Percentiles rank a stretch among this genome's conserved stretches.
Conservation (phyloP, 1,139 yeast species). For the Hemisphaericaspora xylanilytica region DNA sequence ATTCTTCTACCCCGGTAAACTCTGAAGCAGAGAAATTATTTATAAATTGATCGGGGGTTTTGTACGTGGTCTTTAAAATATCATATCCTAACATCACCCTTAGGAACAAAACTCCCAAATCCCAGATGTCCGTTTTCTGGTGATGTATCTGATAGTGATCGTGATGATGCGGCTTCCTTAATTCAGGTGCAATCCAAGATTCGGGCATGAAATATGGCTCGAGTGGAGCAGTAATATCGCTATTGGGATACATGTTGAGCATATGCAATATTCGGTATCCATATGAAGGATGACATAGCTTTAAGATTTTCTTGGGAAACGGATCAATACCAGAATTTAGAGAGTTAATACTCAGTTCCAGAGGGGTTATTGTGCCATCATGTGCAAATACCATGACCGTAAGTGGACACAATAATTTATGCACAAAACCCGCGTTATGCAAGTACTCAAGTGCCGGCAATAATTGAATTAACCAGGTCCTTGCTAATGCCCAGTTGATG, state of each 20-base stretch:
- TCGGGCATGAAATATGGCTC: slow-evolving; percentile 23
- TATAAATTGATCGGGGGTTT: slow-evolving; percentile 62
- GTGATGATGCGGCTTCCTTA: slow-evolving; percentile 34
- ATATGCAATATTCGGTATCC: slow-evolving; percentile 66
- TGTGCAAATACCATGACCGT: slow-evolving; percentile 43
- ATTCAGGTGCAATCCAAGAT: slow-evolving; percentile 80
- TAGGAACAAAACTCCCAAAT: slow-evolving; percentile 75
- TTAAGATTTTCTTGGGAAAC: slow-evolving; percentile 38
- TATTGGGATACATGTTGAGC: slow-evolving; percentile 51
- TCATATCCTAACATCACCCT: slow-evolving; percentile 64
- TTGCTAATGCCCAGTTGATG: slow-evolving; percentile 69
- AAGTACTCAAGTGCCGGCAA: slow-evolving; percentile 80
- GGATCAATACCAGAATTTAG: background rate
- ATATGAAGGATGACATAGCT: slow-evolving; percentile 67
- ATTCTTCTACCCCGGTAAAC: slow-evolving; percentile 31
- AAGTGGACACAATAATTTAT: slow-evolving; percentile 62
- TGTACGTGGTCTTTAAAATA: slow-evolving; percentile 45
- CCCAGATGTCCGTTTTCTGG: slow-evolving; percentile 90
- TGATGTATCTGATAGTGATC: slow-evolving; percentile 37
- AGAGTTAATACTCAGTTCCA: slow-evolving; percentile 1
- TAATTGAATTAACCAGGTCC: slow-evolving; percentile 85
- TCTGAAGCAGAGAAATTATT: slow-evolving; percentile 37
- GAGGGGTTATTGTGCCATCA: background rate
- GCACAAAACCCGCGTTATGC: slow-evolving; percentile 78
- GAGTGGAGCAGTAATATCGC: slow-evolving; percentile 8